Base-by-base conservation (phyloP, 2,329 filamentous ascomycete species). In the Ramichloridium luteum region DNA sequence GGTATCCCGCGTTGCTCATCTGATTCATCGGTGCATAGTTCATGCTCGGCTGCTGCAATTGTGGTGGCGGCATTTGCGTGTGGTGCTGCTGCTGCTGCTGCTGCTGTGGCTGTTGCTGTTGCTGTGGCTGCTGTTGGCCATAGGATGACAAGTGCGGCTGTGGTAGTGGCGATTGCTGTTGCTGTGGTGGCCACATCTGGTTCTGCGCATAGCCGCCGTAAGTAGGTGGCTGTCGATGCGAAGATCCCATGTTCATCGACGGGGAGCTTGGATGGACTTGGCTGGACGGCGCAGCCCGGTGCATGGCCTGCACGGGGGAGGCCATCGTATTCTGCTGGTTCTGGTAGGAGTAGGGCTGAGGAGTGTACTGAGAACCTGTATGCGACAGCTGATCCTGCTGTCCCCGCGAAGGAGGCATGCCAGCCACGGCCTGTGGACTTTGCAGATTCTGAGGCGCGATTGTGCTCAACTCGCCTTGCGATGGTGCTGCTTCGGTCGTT, bases 261-360 rank as follows among this genome's bases (percentile, higher is more conserved):
- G 78, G 75, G 42, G 78, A 72, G 46, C 77, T 70, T 43, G 71
- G 69, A 47, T 77, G 76, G 56, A 80, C 72, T 50, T 79, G 49
- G 26, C 36, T 29, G 11, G 42, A 37, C n/a, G 71, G 58, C 54
- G 73, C 59, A 51, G 64, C 59, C 14, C 18, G 16, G 41, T 72
- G 70, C 60, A 79, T 76, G 51, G 71, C 68, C 58, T 80, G 74
- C 55, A 84, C 74, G 14, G 76, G 75, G 14, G 82, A 77, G 52
- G 83, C 80, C 51, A 85, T 74, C 3, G 12, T 11, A 49, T 73
- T 77, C 50, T 80, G 80, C 20, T 77, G 70, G 50, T 81, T 76
- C 30, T 77, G 65, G 32, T 80, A 70, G 32, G 77, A 73, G 57
- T 85, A 92, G 1, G 72, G 66, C 39, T 67, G 67, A 61, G 71